These are phyloP conservation scores for Leptographium wingfieldii DNA, from an alignment of 2,329 filamentous ascomycete species.

Conservation along the genomic window DNA sequence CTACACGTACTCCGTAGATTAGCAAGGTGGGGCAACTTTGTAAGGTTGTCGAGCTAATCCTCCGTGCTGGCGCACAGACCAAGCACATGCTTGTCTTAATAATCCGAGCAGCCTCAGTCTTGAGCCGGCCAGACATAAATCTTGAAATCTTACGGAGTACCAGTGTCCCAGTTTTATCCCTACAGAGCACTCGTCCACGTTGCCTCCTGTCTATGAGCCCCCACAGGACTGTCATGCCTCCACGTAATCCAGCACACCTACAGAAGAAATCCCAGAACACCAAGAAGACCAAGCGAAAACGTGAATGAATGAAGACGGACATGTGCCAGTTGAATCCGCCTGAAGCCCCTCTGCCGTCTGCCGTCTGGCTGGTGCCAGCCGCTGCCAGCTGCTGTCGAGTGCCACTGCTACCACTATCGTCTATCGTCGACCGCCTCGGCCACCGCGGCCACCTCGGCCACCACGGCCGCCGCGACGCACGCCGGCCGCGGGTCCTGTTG, in stretches of 20 bases:
- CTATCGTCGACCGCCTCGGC: slow-evolving; percentile 1
- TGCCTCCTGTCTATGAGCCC: background rate
- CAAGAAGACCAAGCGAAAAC: background rate
- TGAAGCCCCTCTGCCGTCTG: background rate
- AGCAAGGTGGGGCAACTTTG: background rate
- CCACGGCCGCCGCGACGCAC: slow-evolving; percentile 5
- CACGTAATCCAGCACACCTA: background rate
- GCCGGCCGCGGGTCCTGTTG: background rate
- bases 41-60: background rate
- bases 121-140: too few relatives aligned
- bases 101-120: background rate
- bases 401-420: too few relatives aligned
- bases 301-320: background rate
- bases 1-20: background rate
- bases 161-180: background rate
- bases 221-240: background rate
- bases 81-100: background rate
- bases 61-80: background rate
- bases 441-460: background rate
- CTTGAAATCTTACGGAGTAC: too few relatives aligned
- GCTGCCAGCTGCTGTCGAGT: background rate
- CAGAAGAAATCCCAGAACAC: background rate
- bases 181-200: background rate
- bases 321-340: background rate
- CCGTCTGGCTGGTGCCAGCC: too few relatives aligned